Percentiles rank a stretch among this genome's conserved stretches.
Evolutionary conservation across 306 rosid species (phyloP).

Genomic region (Pueraria montana): DNA sequence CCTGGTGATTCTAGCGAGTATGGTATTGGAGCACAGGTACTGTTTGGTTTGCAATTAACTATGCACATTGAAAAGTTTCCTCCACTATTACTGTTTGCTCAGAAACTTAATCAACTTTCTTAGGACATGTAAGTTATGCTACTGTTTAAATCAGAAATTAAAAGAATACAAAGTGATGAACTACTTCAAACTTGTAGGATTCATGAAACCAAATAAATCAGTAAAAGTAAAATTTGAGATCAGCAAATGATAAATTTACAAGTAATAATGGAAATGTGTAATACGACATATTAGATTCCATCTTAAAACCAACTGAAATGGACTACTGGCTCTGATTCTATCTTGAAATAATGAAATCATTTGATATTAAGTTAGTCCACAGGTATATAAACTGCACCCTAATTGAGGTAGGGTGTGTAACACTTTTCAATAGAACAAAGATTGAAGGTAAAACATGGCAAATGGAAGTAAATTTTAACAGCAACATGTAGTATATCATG

Average conservation of each 20-base stretch:
- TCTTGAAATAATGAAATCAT: background rate
- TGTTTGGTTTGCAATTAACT: background rate
- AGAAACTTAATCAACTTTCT: background rate
- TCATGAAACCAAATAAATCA: background rate
- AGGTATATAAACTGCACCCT: background rate
- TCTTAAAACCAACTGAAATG: background rate
- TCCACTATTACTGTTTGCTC: background rate
- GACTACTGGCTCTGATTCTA: background rate
- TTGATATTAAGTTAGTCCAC: background rate
- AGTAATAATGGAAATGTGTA: background rate
- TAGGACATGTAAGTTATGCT: background rate
- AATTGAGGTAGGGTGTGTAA: background rate
- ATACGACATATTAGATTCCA: background rate
- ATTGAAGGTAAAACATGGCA: background rate
- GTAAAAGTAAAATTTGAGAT: background rate
- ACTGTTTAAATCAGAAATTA: background rate
- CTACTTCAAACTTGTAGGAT: background rate
- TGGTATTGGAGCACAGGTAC: slow-evolving; percentile 83
- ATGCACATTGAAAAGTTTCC: background rate
- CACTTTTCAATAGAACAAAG: background rate
- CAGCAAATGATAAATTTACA: background rate
- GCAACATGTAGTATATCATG: background rate
- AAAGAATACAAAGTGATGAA: background rate
- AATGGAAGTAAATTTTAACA: background rate
- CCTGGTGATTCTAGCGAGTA: slow-evolving; percentile 72